Conservation (phyloP, 257 asterid genomes). For the Forsythia suspensa region DNA sequence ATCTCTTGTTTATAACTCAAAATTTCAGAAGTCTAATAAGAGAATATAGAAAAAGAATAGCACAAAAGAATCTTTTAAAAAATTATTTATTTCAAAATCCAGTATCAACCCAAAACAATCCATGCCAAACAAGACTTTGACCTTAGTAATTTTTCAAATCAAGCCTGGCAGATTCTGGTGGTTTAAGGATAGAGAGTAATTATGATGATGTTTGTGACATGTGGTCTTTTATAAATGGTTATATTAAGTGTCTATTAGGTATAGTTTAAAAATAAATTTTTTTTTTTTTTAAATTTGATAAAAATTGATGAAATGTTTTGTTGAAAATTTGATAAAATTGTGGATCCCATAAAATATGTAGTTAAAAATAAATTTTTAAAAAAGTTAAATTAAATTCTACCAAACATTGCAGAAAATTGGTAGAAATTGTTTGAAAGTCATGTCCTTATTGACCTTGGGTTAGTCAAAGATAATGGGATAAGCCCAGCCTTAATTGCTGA, state of each 20-base stretch:
- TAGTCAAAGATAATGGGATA: conserved; percentile 19
- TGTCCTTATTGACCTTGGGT: not conserved
- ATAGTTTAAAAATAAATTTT: too few species aligned
- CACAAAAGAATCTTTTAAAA: too few species aligned
- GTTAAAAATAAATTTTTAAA: too few species aligned
- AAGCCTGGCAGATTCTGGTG: conserved; percentile 16
- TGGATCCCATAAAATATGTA: too few species aligned
- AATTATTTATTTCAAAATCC: not conserved
- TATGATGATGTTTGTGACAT: conserved; percentile 9
- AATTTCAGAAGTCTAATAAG: not conserved
- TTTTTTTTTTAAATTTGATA: too few species aligned
- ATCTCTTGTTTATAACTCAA: not conserved
- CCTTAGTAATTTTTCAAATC: conserved; percentile 22
- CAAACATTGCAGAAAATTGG: not conserved
- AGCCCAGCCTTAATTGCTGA: conserved; percentile 18
- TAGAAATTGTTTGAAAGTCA: not conserved
- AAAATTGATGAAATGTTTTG: too few species aligned
- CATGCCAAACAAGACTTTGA: conserved; percentile 26
- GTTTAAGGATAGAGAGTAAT: conserved; percentile 27
- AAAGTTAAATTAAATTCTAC: too few species aligned
- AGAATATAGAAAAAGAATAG: too few species aligned
- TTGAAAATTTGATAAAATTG: too few species aligned
- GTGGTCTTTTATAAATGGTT: not conserved
- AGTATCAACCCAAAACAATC: not conserved
- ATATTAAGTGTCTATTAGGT: too few species aligned